These are phyloP conservation scores for Mollisia scopiformis DNA, from an alignment of 2,329 filamentous ascomycete genomes.

Conservation along the genomic window DNA sequence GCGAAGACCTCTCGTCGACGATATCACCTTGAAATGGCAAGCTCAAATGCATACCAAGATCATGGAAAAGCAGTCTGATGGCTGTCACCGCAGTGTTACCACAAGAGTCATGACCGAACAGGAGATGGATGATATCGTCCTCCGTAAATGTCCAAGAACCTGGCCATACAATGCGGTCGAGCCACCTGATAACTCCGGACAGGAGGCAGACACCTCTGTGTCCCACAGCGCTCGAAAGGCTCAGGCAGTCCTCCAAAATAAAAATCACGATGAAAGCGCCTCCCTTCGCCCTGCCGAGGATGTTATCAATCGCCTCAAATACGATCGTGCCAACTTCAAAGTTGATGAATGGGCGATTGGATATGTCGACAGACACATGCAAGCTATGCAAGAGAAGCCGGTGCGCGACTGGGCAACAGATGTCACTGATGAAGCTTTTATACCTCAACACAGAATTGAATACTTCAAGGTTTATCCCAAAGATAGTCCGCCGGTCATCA, in stretches of 20 bases:
- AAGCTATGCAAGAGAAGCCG: slow-evolving; percentile 16
- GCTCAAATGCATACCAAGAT: not conserved
- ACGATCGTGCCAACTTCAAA: slow-evolving; percentile 19
- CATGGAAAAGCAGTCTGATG: too few relatives aligned
- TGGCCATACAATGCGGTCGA: too few relatives aligned
- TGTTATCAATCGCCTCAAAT: slow-evolving; percentile 26
- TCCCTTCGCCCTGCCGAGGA: slow-evolving; percentile 22
- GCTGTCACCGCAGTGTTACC: too few relatives aligned
- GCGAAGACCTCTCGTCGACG: not conserved
- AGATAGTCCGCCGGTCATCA: slow-evolving; percentile 51
- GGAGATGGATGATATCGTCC: too few relatives aligned
- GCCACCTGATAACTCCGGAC: too few relatives aligned
- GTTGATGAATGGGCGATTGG: slow-evolving; percentile 30
- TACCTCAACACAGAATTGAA: slow-evolving; percentile 65
- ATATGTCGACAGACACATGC: slow-evolving; percentile 25
- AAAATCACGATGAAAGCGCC: not conserved
- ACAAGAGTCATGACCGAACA: too few relatives aligned
- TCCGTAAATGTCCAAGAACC: too few relatives aligned
- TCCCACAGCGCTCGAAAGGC: not conserved
- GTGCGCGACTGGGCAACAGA: slow-evolving; percentile 22
- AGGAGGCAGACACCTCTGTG: too few relatives aligned
- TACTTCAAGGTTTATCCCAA: slow-evolving; percentile 59
- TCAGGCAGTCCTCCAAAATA: not conserved
- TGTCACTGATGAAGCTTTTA: slow-evolving; percentile 62
- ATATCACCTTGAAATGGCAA: not conserved